A percentile compares a stretch with the other conserved stretches of the same genome.
Evolutionary conservation across 495 filamentous ascomycete genomes (phyloP).

Genomic region (Penicillium crystallinum): DNA sequence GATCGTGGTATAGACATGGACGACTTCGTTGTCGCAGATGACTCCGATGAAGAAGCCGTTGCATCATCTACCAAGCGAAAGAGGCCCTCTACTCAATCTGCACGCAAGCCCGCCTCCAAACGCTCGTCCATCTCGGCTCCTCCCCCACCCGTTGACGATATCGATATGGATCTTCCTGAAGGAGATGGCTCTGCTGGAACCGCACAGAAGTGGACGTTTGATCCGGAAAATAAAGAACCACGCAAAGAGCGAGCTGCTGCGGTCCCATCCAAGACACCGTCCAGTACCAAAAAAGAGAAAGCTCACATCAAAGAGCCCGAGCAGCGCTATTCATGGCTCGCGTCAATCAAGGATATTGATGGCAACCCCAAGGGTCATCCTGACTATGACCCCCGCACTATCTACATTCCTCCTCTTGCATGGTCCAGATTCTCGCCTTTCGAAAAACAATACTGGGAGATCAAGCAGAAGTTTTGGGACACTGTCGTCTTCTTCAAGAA

Average conservation of each 20-base stretch:
- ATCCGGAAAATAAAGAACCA: conserved; percentile 67
- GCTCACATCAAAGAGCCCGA: conserved; percentile 74
- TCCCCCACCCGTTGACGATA: conserved; percentile 46
- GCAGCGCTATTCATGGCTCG: conserved; percentile 83
- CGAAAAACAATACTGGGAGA: conserved; percentile 99
- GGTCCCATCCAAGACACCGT: conserved; percentile 38
- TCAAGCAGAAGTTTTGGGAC: conserved; percentile 96
- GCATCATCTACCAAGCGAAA: conserved; percentile 67
- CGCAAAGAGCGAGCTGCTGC: conserved; percentile 47
- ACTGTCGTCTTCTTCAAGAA: conserved; percentile 99
- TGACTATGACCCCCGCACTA: conserved; percentile 86
- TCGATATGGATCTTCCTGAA: conserved; percentile 46
- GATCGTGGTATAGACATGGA: conserved; percentile 57
- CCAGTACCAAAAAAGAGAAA: conserved; percentile 61
- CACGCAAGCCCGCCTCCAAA: conserved; percentile 56
- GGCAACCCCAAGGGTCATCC: conserved; percentile 72
- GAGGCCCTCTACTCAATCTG: conserved; percentile 45
- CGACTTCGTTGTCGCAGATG: conserved; percentile 78
- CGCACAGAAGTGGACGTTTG: conserved; percentile 78
- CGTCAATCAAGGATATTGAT: conserved; percentile 75
- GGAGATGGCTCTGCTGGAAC: conserved; percentile 62
- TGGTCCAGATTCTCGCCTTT: conserved; percentile 82
- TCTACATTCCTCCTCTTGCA: conserved; percentile 78
- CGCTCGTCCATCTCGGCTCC: conserved; percentile 47
- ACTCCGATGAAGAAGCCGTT: conserved; percentile 68